Conservation (phyloP, 2,329 filamentous ascomycete species). For the Aulographum hederae region DNA sequence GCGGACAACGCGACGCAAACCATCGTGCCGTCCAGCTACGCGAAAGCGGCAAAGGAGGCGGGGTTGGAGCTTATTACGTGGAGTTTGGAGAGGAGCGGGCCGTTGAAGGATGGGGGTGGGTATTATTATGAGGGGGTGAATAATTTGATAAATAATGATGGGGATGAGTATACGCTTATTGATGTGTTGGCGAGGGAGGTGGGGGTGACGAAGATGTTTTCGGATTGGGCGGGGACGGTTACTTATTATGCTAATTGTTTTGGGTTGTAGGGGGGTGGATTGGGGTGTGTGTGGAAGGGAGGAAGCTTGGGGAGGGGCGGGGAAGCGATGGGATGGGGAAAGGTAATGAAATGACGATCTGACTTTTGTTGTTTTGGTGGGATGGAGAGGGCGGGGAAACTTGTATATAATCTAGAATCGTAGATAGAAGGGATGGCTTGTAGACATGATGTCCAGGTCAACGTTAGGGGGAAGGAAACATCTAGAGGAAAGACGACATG, state of each 20-base stretch:
- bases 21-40: slow-evolving; percentile 46
- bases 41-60: slow-evolving; percentile 37
- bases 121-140: slow-evolving; percentile 29
- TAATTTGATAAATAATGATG: slow-evolving; percentile 39
- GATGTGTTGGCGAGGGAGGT: slow-evolving; percentile 45
- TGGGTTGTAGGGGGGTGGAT: too few species aligned
- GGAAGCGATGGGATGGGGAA: too few species aligned
- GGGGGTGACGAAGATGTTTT: slow-evolving; percentile 43
- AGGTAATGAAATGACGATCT: too few species aligned
- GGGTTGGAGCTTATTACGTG: slow-evolving; percentile 49
- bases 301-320: too few species aligned
- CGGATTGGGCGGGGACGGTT: slow-evolving; percentile 50
- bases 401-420: too few species aligned
- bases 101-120: slow-evolving; percentile 29
- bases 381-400: too few species aligned
- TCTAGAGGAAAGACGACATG: too few species aligned
- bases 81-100: slow-evolving; percentile 48
- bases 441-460: too few species aligned
- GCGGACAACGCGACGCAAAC: slow-evolving; percentile 23
- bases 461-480: too few species aligned
- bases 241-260: slow-evolving; percentile 60
- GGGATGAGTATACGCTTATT: slow-evolving; percentile 47
- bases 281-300: too few species aligned
- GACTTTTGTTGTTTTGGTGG: too few species aligned
- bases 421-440: too few species aligned